A percentile compares a stretch with the other conserved stretches of the same genome.
Conservation (phyloP, 1,284 basidiomycete species). For the Amylostereum areolatum region DNA sequence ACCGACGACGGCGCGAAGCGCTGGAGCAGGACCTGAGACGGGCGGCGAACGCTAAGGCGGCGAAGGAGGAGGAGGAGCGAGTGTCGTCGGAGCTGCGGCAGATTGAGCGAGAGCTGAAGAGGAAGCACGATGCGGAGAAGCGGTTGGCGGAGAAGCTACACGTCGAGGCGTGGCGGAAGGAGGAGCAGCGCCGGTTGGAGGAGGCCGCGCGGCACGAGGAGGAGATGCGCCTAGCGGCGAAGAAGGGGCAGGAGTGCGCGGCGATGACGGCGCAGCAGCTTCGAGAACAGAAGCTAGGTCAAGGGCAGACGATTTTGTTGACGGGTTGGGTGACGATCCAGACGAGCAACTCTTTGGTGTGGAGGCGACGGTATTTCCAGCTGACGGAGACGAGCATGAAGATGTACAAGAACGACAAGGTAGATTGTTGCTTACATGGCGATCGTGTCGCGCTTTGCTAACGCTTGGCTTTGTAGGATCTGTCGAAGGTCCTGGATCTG, state of each 20-base stretch:
- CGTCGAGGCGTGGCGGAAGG: conserved; percentile 49
- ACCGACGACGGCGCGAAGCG: conserved; percentile 34
- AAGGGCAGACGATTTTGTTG: conserved; percentile 29
- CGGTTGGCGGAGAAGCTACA: conserved; percentile 47
- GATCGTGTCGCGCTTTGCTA: not conserved
- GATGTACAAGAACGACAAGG: conserved; percentile 54
- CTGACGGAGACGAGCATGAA: conserved; percentile 42
- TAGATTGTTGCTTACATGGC: conserved; percentile 19
- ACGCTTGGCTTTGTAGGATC: not conserved
- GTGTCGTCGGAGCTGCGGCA: conserved; percentile 45
- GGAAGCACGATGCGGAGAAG: conserved; percentile 41
- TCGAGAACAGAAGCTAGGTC: conserved; percentile 34
- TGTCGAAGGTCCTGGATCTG: conserved; percentile 39
- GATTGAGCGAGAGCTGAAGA: conserved; percentile 42
- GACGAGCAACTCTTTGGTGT: conserved; percentile 45
- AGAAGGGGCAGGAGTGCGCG: conserved; percentile 32
- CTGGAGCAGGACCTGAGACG: conserved; percentile 47
- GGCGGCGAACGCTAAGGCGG: conserved; percentile 38
- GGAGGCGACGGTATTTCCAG: conserved; percentile 65
- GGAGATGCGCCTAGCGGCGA: conserved; percentile 27
- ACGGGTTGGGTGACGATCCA: conserved; percentile 68
- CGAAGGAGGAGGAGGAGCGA: conserved; percentile 40
- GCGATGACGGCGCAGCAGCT: conserved; percentile 37
- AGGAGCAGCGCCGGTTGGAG: conserved; percentile 41
- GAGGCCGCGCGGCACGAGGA: conserved; percentile 39